Evolutionary conservation across 441 rosid species (phyloP).

Genomic region (Populus hybrid): DNA sequence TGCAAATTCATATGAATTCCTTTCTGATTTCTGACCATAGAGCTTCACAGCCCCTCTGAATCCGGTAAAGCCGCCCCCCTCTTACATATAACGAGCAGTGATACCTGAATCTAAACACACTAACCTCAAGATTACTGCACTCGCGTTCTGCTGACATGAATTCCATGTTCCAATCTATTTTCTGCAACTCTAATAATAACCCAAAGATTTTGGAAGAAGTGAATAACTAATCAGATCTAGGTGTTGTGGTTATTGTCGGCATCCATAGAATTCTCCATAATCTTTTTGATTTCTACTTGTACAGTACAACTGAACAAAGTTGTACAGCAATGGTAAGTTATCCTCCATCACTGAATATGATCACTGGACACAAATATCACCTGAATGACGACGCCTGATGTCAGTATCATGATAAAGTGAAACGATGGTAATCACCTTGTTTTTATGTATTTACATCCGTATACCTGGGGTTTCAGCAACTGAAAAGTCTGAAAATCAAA

Average conservation of each 20-base stretch:
- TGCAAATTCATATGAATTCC: not conserved
- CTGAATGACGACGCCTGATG: not conserved
- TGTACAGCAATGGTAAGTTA: not conserved
- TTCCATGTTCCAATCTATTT: no score
- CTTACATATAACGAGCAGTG: not conserved
- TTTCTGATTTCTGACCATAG: not conserved
- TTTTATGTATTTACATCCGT: constrained; percentile 6
- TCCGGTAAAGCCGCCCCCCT: not conserved
- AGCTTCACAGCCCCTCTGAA: not conserved
- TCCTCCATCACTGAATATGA: not conserved
- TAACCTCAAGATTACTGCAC: not conserved
- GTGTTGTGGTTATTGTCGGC: not conserved
- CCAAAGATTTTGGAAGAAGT: not conserved
- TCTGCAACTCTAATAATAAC: not conserved
- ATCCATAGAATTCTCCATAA: not conserved
- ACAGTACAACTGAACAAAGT: not conserved
- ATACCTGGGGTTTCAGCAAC: not conserved
- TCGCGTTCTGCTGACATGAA: not conserved
- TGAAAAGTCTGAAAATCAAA: not conserved
- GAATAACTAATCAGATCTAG: not conserved
- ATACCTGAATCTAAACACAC: not conserved
- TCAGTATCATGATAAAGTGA: not conserved
- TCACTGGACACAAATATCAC: not conserved
- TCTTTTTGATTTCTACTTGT: not conserved
- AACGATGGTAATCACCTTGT: not conserved